Evolutionary conservation across 768 basidiomycete genomes (phyloP), one percentile per base, ranked within the genome.

Genomic region (Termitomyces sp.): DNA sequence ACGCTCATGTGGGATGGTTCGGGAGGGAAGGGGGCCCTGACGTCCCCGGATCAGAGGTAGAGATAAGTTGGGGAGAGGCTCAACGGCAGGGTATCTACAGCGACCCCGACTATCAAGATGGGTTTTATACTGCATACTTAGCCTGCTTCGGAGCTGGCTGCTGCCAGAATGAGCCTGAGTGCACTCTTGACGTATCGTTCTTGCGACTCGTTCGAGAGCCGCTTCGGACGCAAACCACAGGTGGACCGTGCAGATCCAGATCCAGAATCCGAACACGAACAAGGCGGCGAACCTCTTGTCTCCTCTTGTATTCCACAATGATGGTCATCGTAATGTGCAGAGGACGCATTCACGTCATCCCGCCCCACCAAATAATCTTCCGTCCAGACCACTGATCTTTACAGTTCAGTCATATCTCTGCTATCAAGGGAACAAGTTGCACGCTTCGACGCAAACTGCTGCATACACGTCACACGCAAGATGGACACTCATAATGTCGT

Each of bases 31-130:
- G n/a, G n/a, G n/a, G n/a, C n/a, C n/a, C n/a, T n/a, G n/a, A n/a
- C n/a, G n/a, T n/a, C n/a, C n/a, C n/a, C n/a, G n/a, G n/a, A n/a
- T n/a, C n/a, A n/a, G n/a, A n/a, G n/a, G n/a, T n/a, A n/a, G n/a
- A n/a, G n/a, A 99, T 98, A 73, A 91, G 89, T 70, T 99, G 96
- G 97, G 96, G 96, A 13, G 97, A 98, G 73, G 92, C 96, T 0
- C 96, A 99, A n/a, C n/a, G n/a, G n/a, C n/a, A n/a, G n/a, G n/a
- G n/a, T n/a, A n/a, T n/a, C n/a, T n/a, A n/a, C n/a, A 92, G 90
- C 65, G 96, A 99, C 69, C 96, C 96, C 0, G 77, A 76, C 16
- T 99, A 96, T 72, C 76, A 85, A 49, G 89, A 91, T 65, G 96
- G 96, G 0, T 96, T 90, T 71, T 99, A 98, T 72, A 69, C 65